These are phyloP conservation scores for Myriosclerotinia duriaeana DNA, from an alignment of 2,329 filamentous ascomycete genomes.

Conservation along the genomic window DNA sequence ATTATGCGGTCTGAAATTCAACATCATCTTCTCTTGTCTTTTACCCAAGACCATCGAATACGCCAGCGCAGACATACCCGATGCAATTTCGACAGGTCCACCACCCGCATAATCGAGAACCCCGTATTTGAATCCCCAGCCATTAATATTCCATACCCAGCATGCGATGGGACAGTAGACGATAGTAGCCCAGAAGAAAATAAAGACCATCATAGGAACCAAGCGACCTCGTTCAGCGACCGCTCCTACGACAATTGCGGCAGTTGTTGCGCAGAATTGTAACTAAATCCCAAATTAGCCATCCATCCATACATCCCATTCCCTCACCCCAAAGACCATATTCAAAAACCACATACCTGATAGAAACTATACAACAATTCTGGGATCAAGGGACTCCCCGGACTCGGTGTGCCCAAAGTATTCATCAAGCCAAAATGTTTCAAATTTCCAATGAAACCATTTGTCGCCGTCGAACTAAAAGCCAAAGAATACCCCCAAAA, in stretches of 20 bases:
- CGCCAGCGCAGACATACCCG: slow-evolving; percentile 86
- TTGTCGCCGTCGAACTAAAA: slow-evolving; percentile 78
- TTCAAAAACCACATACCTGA: slow-evolving; percentile 55
- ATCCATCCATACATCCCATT: not conserved
- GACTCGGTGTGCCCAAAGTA: slow-evolving; percentile 79
- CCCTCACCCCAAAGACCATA: not conserved
- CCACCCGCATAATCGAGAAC: slow-evolving; percentile 96
- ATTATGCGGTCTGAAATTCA: slow-evolving; percentile 99
- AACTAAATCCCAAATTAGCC: slow-evolving; percentile 56
- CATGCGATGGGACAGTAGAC: slow-evolving; percentile 96
- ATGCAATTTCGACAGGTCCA: slow-evolving; percentile 94
- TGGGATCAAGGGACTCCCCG: slow-evolving; percentile 83
- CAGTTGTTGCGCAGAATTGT: slow-evolving; percentile 95
- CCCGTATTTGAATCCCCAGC: slow-evolving; percentile 88
- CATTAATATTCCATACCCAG: slow-evolving; percentile 95
- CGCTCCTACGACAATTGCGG: slow-evolving; percentile 85
- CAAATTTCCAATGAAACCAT: slow-evolving; percentile 88
- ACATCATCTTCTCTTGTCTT: slow-evolving; percentile 98
- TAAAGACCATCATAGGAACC: slow-evolving; percentile 91
- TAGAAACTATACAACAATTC: slow-evolving; percentile 93
- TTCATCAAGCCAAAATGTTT: slow-evolving; percentile 86
- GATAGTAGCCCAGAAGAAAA: slow-evolving; percentile 92
- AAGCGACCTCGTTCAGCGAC: slow-evolving; percentile 93
- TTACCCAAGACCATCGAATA: slow-evolving; percentile 95
- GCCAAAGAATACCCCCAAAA: slow-evolving; percentile 98